Conservation (phyloP, 257 asterid genomes). For the Solanum clarkiae region DNA sequence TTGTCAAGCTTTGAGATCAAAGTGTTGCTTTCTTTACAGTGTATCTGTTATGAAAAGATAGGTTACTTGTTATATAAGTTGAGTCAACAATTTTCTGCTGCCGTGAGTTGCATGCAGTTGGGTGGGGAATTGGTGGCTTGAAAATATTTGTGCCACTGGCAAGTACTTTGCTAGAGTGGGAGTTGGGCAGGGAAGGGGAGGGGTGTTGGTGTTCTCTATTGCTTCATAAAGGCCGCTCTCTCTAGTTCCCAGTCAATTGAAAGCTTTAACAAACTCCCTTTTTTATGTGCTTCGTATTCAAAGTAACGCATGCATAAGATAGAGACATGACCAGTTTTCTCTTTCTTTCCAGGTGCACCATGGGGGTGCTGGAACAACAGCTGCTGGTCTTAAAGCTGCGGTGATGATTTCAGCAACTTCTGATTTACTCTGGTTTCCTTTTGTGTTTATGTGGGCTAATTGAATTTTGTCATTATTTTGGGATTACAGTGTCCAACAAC, state of each 20-base stretch:
- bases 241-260: background rate
- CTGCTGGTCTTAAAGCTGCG: conserved; percentile 98
- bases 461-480: background rate
- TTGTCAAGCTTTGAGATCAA: background rate
- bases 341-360: conserved; percentile 69
- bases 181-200: background rate
- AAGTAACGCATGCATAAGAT: background rate
- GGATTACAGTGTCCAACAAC: conserved; percentile 78
- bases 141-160: background rate
- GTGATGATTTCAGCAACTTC: conserved; percentile 19
- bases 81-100: background rate
- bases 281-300: background rate
- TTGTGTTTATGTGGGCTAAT: background rate
- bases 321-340: background rate
- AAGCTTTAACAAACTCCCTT: background rate
- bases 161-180: background rate
- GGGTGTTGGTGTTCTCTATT: background rate
- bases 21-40: background rate
- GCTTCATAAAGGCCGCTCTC: background rate
- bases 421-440: background rate
- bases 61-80: background rate
- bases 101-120: background rate
- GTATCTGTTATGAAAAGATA: background rate
- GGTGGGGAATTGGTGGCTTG: background rate
- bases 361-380: conserved; percentile 98